Evolutionary conservation across 192 early-diverging fungal genomes (phyloP), one percentile per base, ranked within the genome.

Genomic region (Umbelopsis sp.): DNA sequence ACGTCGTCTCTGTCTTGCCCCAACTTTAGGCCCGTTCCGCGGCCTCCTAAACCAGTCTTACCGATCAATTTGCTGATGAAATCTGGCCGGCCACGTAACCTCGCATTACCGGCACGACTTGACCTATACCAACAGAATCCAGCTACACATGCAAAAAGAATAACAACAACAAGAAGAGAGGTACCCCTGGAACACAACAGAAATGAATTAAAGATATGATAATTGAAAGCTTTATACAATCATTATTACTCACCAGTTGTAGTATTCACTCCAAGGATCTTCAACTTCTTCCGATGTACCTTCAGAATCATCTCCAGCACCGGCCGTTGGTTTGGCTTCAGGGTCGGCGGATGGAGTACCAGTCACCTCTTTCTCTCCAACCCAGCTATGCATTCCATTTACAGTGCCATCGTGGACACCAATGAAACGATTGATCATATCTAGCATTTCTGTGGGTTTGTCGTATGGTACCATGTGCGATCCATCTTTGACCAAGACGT

Each of bases 381-480:
- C 33, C 18, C 55, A 51, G 55, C 74, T 77, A 15, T 70, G 55
- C 16, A 27, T 44, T 11, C 67, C 71, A 6, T 35, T 52, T 22
- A 73, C 70, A 35, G 53, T 45, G 25, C 50, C 79, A 25, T 55
- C 64, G 47, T 80, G 74, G 16, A 87, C 50, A 22, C 79, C 82
- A 46, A 98, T 82, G 84, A 94, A 98, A 50, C 87, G 80, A 81
- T 93, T 94, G 75, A 98, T 92, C 88, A 98, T 92, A 78, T 96
- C 96, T 27, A 89, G 70, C 23, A 88, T 84, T 66, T 81, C 87
- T 64, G 87, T 73, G 16, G 94, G 93, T 76, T 90, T 87, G 74
- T 98, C 96, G 68, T 95, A 95, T 9, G 95, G 95, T 15, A 86
- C 90, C 93, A 95, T 95, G 50, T 95, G 93, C 4, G 94, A 93